A percentile compares a stretch with the other conserved stretches of the same genome.
Evolutionary conservation across 345 rosid genomes (phyloP).

Genomic region (Excoecaria cochinchinensis): DNA sequence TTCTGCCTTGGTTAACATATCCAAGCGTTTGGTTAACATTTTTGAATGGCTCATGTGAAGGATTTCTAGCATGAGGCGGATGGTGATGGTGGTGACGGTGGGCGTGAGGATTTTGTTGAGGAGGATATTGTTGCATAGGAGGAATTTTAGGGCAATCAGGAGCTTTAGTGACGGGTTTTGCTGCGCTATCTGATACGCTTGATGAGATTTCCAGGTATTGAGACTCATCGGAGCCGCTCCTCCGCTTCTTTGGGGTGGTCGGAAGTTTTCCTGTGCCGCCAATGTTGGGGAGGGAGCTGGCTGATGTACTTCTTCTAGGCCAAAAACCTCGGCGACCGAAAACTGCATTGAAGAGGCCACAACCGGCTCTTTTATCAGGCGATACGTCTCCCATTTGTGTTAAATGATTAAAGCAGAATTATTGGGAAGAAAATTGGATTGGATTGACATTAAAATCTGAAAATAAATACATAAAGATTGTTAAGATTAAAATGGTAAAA

Average conservation of each 20-base stretch:
- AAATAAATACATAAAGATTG: background rate
- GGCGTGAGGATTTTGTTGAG: background rate
- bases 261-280: slow-evolving; percentile 37
- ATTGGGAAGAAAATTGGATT: background rate
- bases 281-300: slow-evolving; percentile 38
- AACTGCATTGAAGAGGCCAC: slow-evolving; percentile 64
- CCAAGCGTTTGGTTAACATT: slow-evolving; percentile 14
- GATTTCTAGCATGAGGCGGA: slow-evolving; percentile 12
- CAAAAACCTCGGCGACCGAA: slow-evolving; percentile 59
- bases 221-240: slow-evolving; percentile 51
- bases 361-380: slow-evolving; percentile 53
- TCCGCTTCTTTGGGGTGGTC: slow-evolving; percentile 41
- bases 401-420: background rate
- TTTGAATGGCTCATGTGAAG: slow-evolving; percentile 3
- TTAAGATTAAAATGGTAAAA: too few relatives aligned
- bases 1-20: slow-evolving; percentile 44
- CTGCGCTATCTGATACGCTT: slow-evolving; percentile 18
- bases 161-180: slow-evolving; percentile 33
- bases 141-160: slow-evolving; percentile 33
- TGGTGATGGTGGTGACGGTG: slow-evolving; percentile 15
- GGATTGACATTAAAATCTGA: background rate
- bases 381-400: slow-evolving; percentile 35
- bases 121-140: slow-evolving; percentile 14
- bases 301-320: slow-evolving; percentile 56
- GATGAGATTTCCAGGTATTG: slow-evolving; percentile 23